Evolutionary conservation across 2,329 filamentous ascomycete species (phyloP).

Genomic region (Chaetomium strumarium): DNA sequence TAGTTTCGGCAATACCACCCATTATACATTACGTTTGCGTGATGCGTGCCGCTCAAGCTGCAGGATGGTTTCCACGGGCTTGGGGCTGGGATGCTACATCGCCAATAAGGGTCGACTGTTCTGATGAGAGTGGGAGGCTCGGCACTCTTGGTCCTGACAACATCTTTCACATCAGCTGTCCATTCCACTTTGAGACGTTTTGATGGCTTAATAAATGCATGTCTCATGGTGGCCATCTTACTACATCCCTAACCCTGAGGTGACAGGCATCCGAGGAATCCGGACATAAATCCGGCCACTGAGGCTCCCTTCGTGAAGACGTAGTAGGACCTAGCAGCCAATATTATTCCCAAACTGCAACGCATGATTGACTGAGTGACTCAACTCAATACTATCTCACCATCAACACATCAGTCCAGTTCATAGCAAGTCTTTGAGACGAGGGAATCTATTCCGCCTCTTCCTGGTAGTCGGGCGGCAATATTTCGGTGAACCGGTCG

Average conservation of each 20-base stretch:
- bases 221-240: background rate
- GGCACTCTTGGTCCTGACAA: background rate
- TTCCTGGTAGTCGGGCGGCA: background rate
- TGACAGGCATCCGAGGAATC: no score
- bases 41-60: no score
- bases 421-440: no score
- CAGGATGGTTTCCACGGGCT: constrained; percentile 5
- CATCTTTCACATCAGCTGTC: background rate
- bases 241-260: no score
- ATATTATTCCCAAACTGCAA: no score
- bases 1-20: background rate
- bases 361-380: no score
- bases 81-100: constrained; percentile 6
- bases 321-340: no score
- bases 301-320: no score
- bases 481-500: background rate
- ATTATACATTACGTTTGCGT: background rate
- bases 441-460: background rate
- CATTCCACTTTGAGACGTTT: background rate
- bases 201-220: constrained; percentile 6
- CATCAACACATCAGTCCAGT: no score
- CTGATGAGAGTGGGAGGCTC: background rate
- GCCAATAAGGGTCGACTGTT: background rate
- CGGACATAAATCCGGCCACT: no score
- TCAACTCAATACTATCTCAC: no score